Evolutionary conservation across 495 filamentous ascomycete species (phyloP).

Genomic region (Daldinia loculata): DNA sequence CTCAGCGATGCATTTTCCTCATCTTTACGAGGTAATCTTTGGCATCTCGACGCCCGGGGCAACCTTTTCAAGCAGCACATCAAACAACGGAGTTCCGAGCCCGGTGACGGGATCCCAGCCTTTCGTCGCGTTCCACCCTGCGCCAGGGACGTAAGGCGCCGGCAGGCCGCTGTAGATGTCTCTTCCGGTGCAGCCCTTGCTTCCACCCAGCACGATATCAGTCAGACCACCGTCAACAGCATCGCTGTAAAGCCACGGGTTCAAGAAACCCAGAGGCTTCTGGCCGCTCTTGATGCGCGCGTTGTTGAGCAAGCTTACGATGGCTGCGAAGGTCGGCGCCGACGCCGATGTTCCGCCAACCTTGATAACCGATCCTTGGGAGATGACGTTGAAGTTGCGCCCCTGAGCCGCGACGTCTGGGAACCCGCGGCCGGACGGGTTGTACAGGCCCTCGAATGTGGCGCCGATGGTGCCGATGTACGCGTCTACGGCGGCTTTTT

Average conservation of each 20-base stretch:
- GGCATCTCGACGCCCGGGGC: constrained; percentile 26
- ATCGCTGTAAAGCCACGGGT: constrained; percentile 68
- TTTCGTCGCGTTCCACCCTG: constrained; percentile 67
- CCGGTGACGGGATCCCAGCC: constrained; percentile 60
- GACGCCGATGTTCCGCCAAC: constrained; percentile 51
- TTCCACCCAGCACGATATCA: constrained; percentile 65
- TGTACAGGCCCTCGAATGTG: constrained; percentile 55
- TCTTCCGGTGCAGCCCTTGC: constrained; percentile 59
- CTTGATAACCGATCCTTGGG: constrained; percentile 58
- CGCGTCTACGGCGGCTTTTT: constrained; percentile 58
- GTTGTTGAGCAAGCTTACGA: constrained; percentile 67
- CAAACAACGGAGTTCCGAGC: constrained; percentile 50
- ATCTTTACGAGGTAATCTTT: constrained; percentile 6
- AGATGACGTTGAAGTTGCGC: constrained; percentile 59
- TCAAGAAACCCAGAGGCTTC: constrained; percentile 67
- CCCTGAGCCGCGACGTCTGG: constrained; percentile 72
- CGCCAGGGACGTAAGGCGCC: constrained; percentile 56
- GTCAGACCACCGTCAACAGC: constrained; percentile 57
- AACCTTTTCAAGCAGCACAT: constrained; percentile 43
- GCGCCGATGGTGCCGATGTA: constrained; percentile 56
- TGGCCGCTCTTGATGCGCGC: constrained; percentile 59
- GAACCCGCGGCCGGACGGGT: constrained; percentile 67
- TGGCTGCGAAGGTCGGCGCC: constrained; percentile 49
- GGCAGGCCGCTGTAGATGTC: constrained; percentile 39
- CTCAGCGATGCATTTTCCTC: neutral